Evolutionary conservation across 352 stramenopile species (phyloP), one percentile per base, ranked within the genome.

Genomic region (Globisporangium canariense): DNA sequence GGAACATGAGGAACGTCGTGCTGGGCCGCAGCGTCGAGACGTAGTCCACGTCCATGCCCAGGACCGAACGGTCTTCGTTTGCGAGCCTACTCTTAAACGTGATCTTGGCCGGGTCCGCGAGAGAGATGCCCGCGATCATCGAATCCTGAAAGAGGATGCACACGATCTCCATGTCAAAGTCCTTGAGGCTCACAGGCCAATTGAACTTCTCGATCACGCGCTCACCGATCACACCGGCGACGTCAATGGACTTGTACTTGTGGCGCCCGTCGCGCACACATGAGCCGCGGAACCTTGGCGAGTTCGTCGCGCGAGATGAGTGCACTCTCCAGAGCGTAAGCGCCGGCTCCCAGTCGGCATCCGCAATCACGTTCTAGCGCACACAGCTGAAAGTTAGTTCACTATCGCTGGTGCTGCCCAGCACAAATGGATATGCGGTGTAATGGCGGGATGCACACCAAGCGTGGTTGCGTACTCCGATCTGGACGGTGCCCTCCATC

Each of bases 211-310:
- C 75, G 34, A 86, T 54, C 45, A 90, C 73, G 11, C 64, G 70
- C 10, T 74, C 81, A 41, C 83, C 83, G 10, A 94, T 75, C 62
- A 87, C 78, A 16, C 73, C 83, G 0, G 85, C 81, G 20, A 94
- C 69, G 34, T 69, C 71, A 30, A 88, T 75, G 14, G 83, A 94
- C 28, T 86, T 88, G 67, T 86, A 94, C 22, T 71, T 73, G 64
- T 94, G 85, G 13, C 82, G 82, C 2, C 85, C 85, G 54, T 94
- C 85, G 18, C 85, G 83, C 51, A 94, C 83, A 65, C 85, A 92
- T 14, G 85, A 94, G 10, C 79, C 85, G 25, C 85, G 79, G 60
- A 94, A 94, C 22, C 70, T 78, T 9, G 87, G 81, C 7, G 54
- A 60, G 11, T 73, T 67, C 1, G 66, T 61, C 2, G 60, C 63